Base-by-base conservation (phyloP, 148 eudicot species). In the Persicaria maculosa region DNA sequence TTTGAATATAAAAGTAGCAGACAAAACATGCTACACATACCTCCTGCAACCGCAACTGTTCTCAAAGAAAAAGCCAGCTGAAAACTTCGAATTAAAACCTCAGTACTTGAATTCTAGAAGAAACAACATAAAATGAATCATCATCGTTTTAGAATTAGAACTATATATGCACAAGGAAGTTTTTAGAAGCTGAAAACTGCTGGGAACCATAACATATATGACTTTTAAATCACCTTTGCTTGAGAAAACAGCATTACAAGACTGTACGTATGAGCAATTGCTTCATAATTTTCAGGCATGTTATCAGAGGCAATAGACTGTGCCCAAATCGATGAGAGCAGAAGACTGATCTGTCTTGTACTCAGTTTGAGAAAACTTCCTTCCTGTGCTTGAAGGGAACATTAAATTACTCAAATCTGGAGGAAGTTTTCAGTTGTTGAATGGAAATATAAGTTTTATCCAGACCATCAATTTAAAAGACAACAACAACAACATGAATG, bases 221-320 rank as follows among this genome's bases (percentile, higher is more conserved):
- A 31, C 36, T 31, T 31, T 64, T 6, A 6, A 73, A 68, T 73
- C 78, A 95, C 98, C 97, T 92, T 95, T 71, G 84, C 88, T 61
- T 89, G 90, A 78, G 98, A 84, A 78, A 87, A 95, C 74, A 95
- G 75, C 88, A 92, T 74, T 70, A 95, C 92, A 77, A 95, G 78
- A 79, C 98, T 92, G 90, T 88, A 94, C 17, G 98, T 90, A 83
- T 95, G 99, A 75, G 99, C 91, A 76, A 95, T 90, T 55, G 99
- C 99, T 88, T 90, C 99, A 81, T 81, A 95, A 71, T 92, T 91
- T 82, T 86, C 92, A 52, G 99, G 99, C 74, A 74, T 68, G 83
- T 92, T 95, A 82, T 75, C 88, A 22, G 96, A 84, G 20, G 92
- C 90, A 68, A 92, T 83, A 64, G 94, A 89, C 82, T 95, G 97